Evolutionary conservation across 352 stramenopile genomes (phyloP).

Genomic region (Phytophthora foliorum): DNA sequence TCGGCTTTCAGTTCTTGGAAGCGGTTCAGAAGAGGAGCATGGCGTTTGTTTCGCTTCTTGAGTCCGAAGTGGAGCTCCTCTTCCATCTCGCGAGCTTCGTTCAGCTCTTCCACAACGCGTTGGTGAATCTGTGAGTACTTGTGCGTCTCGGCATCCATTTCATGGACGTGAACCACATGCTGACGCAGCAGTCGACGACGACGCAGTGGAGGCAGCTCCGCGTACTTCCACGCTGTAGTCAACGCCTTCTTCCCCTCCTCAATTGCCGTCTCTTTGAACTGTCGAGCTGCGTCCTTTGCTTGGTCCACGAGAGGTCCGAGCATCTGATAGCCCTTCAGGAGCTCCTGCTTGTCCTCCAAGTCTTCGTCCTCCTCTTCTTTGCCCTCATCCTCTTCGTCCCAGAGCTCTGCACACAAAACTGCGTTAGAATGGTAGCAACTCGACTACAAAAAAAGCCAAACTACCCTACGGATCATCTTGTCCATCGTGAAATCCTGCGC

Average conservation of each 20-base stretch:
- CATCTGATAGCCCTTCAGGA: slow-evolving; percentile 64
- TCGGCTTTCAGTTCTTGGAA: slow-evolving; percentile 54
- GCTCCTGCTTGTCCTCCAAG: slow-evolving; percentile 69
- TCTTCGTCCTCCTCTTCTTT: slow-evolving; percentile 59
- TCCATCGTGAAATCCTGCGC: slow-evolving; percentile 80
- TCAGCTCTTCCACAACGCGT: slow-evolving; percentile 50
- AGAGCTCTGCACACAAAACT: slow-evolving; percentile 54
- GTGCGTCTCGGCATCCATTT: slow-evolving; percentile 68
- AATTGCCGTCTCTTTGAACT: slow-evolving; percentile 49
- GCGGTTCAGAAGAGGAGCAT: slow-evolving; percentile 61
- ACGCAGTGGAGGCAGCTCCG: slow-evolving; percentile 66
- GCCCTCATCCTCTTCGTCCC: slow-evolving; percentile 67
- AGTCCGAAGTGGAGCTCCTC: slow-evolving; percentile 62
- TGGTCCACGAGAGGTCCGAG: slow-evolving; percentile 54
- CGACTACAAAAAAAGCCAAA: background rate
- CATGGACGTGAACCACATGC: slow-evolving; percentile 64
- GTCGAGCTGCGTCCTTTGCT: slow-evolving; percentile 49
- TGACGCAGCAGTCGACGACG: slow-evolving; percentile 65
- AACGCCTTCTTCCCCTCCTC: slow-evolving; percentile 56
- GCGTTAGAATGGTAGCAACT: background rate
- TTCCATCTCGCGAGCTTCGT: slow-evolving; percentile 43
- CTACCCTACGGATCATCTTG: slow-evolving; percentile 74
- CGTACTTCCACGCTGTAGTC: slow-evolving; percentile 55
- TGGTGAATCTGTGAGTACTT: slow-evolving; percentile 66
- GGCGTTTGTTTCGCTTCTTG: slow-evolving; percentile 67